Conservation (phyloP, 495 filamentous ascomycete species). For the Hypoxylon cercidicola region DNA sequence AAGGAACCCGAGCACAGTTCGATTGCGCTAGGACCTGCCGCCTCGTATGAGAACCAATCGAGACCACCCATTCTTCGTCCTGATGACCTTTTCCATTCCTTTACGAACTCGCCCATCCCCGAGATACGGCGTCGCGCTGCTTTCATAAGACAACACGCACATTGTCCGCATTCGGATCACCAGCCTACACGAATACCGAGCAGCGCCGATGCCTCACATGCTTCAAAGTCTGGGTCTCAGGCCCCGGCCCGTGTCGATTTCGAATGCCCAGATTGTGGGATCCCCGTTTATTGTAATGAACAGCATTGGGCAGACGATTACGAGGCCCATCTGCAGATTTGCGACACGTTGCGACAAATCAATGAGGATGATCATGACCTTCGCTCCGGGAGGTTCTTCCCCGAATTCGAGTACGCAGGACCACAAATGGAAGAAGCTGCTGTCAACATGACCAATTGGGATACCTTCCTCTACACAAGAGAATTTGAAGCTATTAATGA, state of each 20-base stretch:
- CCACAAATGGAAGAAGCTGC: conserved; percentile 89
- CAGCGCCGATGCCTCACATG: conserved; percentile 67
- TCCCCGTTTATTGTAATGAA: conserved; percentile 92
- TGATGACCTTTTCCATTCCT: conserved; percentile 92
- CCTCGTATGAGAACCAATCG: conserved; percentile 40
- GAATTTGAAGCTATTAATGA: conserved; percentile 89
- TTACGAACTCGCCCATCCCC: conserved; percentile 85
- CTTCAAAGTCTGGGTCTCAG: conserved; percentile 53
- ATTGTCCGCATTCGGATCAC: conserved; percentile 90
- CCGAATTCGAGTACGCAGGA: conserved; percentile 90
- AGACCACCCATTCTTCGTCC: conserved; percentile 67
- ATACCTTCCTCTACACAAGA: conserved; percentile 91
- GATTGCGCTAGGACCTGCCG: conserved; percentile 22
- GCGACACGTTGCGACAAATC: conserved; percentile 87
- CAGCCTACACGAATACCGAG: conserved; percentile 71
- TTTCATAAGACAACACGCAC: conserved; percentile 88
- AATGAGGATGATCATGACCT: conserved; percentile 99
- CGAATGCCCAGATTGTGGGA: conserved; percentile 96
- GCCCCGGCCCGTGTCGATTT: conserved; percentile 84
- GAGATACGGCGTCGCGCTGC: conserved; percentile 85
- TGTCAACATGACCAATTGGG: conserved; percentile 99
- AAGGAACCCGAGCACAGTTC: conserved; percentile 27
- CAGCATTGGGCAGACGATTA: conserved; percentile 96
- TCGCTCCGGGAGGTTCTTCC: conserved; percentile 87
- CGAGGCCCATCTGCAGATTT: conserved; percentile 89